A percentile compares a stretch with the other conserved stretches of the same genome.
Conservation (phyloP, 2,329 filamentous ascomycete genomes). For the Lithohypha guttulata region DNA sequence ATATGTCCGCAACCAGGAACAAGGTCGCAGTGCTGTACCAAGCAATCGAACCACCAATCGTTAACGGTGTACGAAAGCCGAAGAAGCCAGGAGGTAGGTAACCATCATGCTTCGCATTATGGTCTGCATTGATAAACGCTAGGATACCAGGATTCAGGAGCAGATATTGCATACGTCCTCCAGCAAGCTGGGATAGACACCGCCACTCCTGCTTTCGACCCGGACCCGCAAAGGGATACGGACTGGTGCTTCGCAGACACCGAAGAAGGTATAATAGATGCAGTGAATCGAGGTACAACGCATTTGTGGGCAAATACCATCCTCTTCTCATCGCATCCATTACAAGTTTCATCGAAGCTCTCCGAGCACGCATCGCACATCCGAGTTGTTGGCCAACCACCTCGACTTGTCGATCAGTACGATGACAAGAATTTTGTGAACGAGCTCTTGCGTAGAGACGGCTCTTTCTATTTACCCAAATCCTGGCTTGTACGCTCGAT, state of each 20-base stretch:
- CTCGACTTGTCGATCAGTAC: slow-evolving; percentile 37
- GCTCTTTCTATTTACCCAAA: slow-evolving; percentile 32
- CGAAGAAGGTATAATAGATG: slow-evolving; percentile 32
- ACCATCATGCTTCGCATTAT: slow-evolving; percentile 15
- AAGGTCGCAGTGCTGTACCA: slow-evolving; percentile 39
- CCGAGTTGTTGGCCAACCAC: slow-evolving; percentile 37
- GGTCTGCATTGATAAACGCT: slow-evolving; percentile 15
- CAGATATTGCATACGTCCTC: slow-evolving; percentile 39
- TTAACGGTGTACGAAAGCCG: slow-evolving; percentile 40
- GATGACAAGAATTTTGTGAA: slow-evolving; percentile 44
- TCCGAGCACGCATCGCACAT: slow-evolving; percentile 25
- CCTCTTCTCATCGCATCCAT: slow-evolving; percentile 38
- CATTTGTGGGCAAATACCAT: slow-evolving; percentile 44
- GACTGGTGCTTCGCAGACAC: slow-evolving; percentile 38
- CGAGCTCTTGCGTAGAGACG: slow-evolving; percentile 29
- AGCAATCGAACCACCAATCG: slow-evolving; percentile 36
- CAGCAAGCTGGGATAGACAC: slow-evolving; percentile 25
- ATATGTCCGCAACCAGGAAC: not conserved
- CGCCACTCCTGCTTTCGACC: slow-evolving; percentile 24
- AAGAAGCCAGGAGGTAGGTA: slow-evolving; percentile 36
- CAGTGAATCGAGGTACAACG: slow-evolving; percentile 33
- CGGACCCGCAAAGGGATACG: slow-evolving; percentile 24
- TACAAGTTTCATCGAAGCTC: slow-evolving; percentile 33
- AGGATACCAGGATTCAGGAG: slow-evolving; percentile 40
- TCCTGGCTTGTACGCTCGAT: slow-evolving; percentile 27